These are phyloP conservation scores for Linnemannia exigua DNA, from an alignment of 192 early-diverging fungal genomes.

Conservation along the genomic window DNA sequence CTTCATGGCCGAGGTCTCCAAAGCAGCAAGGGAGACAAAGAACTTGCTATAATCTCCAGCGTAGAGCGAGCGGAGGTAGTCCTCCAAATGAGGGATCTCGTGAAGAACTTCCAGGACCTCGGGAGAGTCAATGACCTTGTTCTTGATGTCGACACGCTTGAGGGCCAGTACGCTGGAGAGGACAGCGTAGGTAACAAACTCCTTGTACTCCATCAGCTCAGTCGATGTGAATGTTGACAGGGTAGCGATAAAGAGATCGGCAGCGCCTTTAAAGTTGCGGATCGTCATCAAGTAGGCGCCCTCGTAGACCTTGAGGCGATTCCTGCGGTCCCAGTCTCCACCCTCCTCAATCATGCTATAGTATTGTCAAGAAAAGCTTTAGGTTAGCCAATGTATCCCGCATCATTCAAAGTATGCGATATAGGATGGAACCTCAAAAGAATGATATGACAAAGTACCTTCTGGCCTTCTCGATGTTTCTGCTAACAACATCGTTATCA, in stretches of 20 bases:
- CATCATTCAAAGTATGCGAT: neutral
- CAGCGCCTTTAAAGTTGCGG: slow-evolving; percentile 96
- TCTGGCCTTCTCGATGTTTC: slow-evolving; percentile 87
- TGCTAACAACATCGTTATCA: slow-evolving; percentile 82
- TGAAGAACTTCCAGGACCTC: slow-evolving; percentile 96
- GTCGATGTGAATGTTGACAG: slow-evolving; percentile 96
- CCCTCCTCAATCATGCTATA: slow-evolving; percentile 95
- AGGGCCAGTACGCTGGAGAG: slow-evolving; percentile 90
- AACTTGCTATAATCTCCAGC: slow-evolving; percentile 94
- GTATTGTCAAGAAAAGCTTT: neutral
- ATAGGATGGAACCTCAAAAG: neutral
- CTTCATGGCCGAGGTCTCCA: slow-evolving; percentile 82
- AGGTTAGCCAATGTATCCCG: neutral
- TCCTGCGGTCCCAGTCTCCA: slow-evolving; percentile 99
- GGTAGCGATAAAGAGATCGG: slow-evolving; percentile 92
- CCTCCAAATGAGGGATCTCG: slow-evolving; percentile 88
- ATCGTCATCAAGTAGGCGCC: slow-evolving; percentile 94
- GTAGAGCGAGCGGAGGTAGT: slow-evolving; percentile 90
- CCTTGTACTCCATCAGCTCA: slow-evolving; percentile 97
- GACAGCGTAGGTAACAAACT: slow-evolving; percentile 96
- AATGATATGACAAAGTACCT: slow-evolving; percentile 52
- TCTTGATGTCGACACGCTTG: slow-evolving; percentile 94
- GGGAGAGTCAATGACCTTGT: slow-evolving; percentile 94
- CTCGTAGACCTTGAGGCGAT: slow-evolving; percentile 97
- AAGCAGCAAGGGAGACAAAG: slow-evolving; percentile 86